phyloP scores from a whole-genome alignment of 2,329 filamentous ascomycete species.

The Pleurostoma richardsiae region DNA sequence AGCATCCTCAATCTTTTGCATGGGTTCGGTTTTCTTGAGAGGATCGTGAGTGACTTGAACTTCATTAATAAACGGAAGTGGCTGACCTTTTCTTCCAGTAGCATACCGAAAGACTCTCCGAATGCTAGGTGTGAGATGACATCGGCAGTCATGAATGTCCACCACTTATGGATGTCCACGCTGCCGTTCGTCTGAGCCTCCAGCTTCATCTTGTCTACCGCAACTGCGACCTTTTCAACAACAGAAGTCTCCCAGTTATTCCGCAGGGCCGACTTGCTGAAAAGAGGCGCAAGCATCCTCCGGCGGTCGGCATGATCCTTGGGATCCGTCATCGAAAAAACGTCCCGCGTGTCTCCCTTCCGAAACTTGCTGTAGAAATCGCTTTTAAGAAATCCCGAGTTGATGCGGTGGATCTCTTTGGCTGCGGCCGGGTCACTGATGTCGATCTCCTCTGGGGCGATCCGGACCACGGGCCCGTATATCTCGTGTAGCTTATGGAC shows the following conservation, averaged over 20 bases:
- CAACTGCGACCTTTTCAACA: conserved; percentile 1
- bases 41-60: too few relatives aligned
- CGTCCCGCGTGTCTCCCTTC: neutral
- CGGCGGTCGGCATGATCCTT: conserved; percentile 5
- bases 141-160: conserved; percentile 37
- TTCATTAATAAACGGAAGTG: neutral
- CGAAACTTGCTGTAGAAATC: neutral
- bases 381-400: conserved; percentile 5
- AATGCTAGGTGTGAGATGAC: conserved; percentile 35
- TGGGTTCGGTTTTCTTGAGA: neutral
- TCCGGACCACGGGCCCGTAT: conserved; percentile 7
- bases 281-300: conserved; percentile 5
- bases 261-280: conserved; percentile 6
- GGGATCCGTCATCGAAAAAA: conserved; percentile 4
- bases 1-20: neutral
- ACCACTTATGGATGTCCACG: conserved; percentile 36
- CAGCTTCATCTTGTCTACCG: conserved; percentile 3
- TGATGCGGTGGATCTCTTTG: conserved; percentile 5
- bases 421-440: conserved; percentile 1
- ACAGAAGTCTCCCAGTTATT: conserved; percentile 3
- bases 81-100: neutral
- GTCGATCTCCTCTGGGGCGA: conserved; percentile 5
- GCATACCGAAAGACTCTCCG: conserved; percentile 23
- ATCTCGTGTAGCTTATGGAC: conserved; percentile 4
- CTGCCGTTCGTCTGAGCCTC: conserved; percentile 12